phyloP scores from a whole-genome alignment of 2,329 filamentous ascomycete genomes.

The Uncinocarpus reesii region DNA sequence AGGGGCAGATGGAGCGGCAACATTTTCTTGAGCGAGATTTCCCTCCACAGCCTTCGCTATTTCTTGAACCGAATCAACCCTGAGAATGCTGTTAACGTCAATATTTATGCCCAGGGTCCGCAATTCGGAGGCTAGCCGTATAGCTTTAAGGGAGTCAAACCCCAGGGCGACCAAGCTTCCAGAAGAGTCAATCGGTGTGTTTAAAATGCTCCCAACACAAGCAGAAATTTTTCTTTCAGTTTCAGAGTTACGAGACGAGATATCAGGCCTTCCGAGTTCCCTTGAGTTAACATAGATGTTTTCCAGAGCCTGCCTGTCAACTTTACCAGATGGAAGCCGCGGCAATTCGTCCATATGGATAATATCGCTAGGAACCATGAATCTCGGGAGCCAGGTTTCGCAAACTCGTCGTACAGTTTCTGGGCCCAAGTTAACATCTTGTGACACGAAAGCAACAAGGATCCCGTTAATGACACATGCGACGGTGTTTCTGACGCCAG shows the following conservation, averaged over 20 bases:
- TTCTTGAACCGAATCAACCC: constrained; percentile 40
- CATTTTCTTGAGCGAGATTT: constrained; percentile 17
- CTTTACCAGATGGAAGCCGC: constrained; percentile 70
- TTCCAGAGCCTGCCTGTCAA: constrained; percentile 58
- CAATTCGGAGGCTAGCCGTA: constrained; percentile 54
- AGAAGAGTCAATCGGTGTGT: constrained; percentile 26
- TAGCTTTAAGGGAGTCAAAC: constrained; percentile 56
- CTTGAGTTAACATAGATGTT: constrained; percentile 40
- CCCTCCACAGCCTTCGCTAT: constrained; percentile 27
- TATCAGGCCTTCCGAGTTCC: constrained; percentile 14
- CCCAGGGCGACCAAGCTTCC: constrained; percentile 46
- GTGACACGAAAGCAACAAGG: constrained; percentile 64
- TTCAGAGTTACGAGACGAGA: constrained; percentile 20
- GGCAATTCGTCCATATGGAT: constrained; percentile 56
- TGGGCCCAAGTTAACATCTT: constrained; percentile 36
- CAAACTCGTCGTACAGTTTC: constrained; percentile 49
- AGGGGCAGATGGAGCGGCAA: constrained; percentile 14
- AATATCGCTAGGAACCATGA: constrained; percentile 73
- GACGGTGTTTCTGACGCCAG: constrained; percentile 54
- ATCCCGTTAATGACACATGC: constrained; percentile 57
- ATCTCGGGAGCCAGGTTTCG: constrained; percentile 63
- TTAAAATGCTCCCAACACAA: constrained; percentile 37
- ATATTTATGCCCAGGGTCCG: constrained; percentile 47
- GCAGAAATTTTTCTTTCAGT: constrained; percentile 29
- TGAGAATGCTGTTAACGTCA: constrained; percentile 53